Evolutionary conservation across 129 eudicot genomes (phyloP).

Genomic region (Flaveria sonorensis): DNA sequence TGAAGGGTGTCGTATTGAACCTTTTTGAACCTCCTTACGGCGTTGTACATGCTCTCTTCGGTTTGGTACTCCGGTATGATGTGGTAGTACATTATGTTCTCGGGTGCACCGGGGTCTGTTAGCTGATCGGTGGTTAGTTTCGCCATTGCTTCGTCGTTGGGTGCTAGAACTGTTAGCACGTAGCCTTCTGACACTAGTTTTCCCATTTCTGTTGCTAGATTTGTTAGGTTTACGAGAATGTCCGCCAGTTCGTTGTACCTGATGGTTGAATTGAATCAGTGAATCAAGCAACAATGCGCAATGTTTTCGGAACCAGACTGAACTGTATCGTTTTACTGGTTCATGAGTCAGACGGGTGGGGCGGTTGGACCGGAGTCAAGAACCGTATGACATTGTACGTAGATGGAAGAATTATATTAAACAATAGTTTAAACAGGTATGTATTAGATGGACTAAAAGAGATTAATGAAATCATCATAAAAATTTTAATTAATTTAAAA

Average conservation of each 20-base stretch:
- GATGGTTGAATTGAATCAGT: not conserved
- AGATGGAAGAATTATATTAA: too few relatives aligned
- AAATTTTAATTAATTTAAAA: too few relatives aligned
- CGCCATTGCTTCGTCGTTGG: slow-evolving; percentile 39
- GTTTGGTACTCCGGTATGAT: slow-evolving; percentile 75
- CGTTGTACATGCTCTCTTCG: slow-evolving; percentile 56
- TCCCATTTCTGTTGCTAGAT: slow-evolving; percentile 3
- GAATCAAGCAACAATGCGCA: not conserved
- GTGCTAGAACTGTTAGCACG: not conserved
- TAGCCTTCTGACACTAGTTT: not conserved
- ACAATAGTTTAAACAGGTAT: too few relatives aligned
- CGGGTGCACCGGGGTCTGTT: slow-evolving; percentile 75
- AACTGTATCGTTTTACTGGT: too few relatives aligned
- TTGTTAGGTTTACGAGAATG: slow-evolving; percentile 3
- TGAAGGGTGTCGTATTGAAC: slow-evolving; percentile 48
- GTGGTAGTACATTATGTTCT: slow-evolving; percentile 70
- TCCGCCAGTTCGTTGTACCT: slow-evolving; percentile 10
- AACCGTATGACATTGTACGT: too few relatives aligned
- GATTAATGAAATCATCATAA: too few relatives aligned
- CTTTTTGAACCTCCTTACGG: slow-evolving; percentile 70
- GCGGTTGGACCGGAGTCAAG: too few relatives aligned
- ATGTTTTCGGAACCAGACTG: too few relatives aligned
- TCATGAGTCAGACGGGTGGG: too few relatives aligned
- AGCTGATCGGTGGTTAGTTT: slow-evolving; percentile 62
- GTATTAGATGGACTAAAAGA: too few relatives aligned